Evolutionary conservation across 225 moss, liverwort and hornwort genomes (phyloP).

Genomic region (Sphagnum contortum): DNA sequence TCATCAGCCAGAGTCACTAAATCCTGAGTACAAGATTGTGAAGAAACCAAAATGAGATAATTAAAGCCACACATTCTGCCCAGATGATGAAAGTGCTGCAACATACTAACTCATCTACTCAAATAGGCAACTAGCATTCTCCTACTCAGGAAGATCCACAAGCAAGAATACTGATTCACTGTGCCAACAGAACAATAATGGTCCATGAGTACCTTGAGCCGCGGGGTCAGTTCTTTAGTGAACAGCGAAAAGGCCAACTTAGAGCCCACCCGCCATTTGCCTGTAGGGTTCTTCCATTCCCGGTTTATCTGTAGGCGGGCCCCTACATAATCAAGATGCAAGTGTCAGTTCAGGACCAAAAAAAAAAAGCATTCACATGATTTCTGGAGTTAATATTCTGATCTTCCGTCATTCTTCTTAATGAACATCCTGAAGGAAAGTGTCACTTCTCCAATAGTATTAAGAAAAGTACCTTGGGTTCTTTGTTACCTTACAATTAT

Average conservation of each 20-base stretch:
- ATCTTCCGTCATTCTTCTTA: no score
- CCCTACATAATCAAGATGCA: constrained; percentile 34
- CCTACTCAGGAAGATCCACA: no score
- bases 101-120: not conserved
- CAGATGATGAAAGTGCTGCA: not conserved
- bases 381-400: no score
- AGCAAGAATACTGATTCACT: no score
- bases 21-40: not conserved
- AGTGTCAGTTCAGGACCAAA: not conserved
- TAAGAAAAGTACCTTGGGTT: no score
- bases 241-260: constrained; percentile 84
- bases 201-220: constrained; percentile 58
- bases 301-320: constrained; percentile 66
- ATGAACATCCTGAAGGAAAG: no score
- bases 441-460: no score
- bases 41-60: no score
- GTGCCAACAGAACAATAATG: not conserved
- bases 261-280: constrained; percentile 81
- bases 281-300: constrained; percentile 84
- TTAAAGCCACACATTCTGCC: no score
- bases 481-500: no score
- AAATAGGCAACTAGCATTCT: not conserved
- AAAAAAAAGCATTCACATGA: no score
- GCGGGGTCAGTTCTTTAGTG: constrained; percentile 61
- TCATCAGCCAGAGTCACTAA: not conserved